Base-by-base conservation (phyloP, 306 rosid genomes). In the Corylus avellana region DNA sequence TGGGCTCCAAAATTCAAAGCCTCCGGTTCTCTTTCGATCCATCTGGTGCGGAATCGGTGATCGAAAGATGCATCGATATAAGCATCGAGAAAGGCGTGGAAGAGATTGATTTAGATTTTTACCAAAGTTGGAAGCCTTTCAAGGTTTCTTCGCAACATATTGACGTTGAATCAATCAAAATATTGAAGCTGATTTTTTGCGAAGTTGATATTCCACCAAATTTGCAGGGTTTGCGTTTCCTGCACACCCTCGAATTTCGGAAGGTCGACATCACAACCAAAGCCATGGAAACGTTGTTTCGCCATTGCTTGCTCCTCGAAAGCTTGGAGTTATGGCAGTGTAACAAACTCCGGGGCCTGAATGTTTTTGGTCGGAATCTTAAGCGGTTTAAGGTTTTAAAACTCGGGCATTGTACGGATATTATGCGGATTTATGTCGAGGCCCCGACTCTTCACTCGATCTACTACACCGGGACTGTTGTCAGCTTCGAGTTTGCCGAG, bases 1-100 rank as follows among this genome's bases (percentile, higher is more conserved):
- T 0, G 20, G 88, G 86, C 3, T 9, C 14, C 0, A 7, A 17
- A 25, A 81, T 87, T 12, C 37, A 74, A 18, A 4, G 58, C 4
- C 75, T 89, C 3, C 18, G 47, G 4, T 22, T 89, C 12, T 39
- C 25, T 4, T 44, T 90, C 0, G 77, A 87, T 32, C 90, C 86
- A 0, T 0, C 0, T 0, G 80, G 61, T 0, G 0, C 50, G 0
- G 47, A 78, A 47, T 0, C 0, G 0, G 0, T 0, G 12, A 13
- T 87, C 1, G 9, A 25, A 0, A 54, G 35, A 4, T 90, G 93
- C 91, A 59, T 90, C 12, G 0, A 7, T 0, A 70, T 53, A 1
- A 71, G 87, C 7, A 4, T 8, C 2, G 4, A 53, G 0, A 85
- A 85, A 42, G 61, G 76, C 0, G 6, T 86, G 0, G 39, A 90